These are phyloP conservation scores for Penicillium alfredii DNA, from an alignment of 495 filamentous ascomycete genomes.

Conservation along the genomic window DNA sequence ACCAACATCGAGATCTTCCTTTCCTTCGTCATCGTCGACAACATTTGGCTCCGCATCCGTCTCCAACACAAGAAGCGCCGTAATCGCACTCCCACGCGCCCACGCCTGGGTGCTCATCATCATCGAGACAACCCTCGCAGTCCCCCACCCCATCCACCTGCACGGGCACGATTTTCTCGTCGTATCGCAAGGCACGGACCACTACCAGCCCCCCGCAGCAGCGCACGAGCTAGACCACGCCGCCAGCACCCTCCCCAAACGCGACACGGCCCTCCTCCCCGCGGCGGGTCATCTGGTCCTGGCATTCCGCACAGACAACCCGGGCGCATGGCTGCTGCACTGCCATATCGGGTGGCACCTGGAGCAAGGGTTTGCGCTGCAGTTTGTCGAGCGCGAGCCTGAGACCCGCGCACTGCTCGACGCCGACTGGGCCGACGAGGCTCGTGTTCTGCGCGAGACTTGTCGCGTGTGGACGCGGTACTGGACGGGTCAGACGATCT, in stretches of 20 bases:
- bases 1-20: too few species aligned
- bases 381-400: conserved; percentile 37
- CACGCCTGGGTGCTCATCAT: conserved; percentile 55
- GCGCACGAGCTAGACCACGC: not conserved
- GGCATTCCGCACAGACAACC: conserved; percentile 46
- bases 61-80: not conserved
- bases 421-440: conserved; percentile 1
- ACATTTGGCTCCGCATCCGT: not conserved
- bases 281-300: conserved; percentile 33
- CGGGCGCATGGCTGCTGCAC: conserved; percentile 44
- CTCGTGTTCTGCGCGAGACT: not conserved
- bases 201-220: conserved; percentile 2
- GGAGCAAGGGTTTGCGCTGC: conserved; percentile 32
- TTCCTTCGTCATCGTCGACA: conserved; percentile 8
- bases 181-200: conserved; percentile 14
- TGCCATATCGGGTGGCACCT: conserved; percentile 45
- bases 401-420: conserved; percentile 30
- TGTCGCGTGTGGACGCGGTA: conserved; percentile 2
- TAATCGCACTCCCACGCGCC: conserved; percentile 34
- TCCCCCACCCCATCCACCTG: conserved; percentile 21
- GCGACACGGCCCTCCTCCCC: conserved; percentile 53
- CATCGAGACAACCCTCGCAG: conserved; percentile 26
- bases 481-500: not conserved
- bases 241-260: conserved; percentile 40
- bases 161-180: conserved; percentile 26